Base-by-base conservation (phyloP, 139 green algal species). In the Chlorella sp. region DNA sequence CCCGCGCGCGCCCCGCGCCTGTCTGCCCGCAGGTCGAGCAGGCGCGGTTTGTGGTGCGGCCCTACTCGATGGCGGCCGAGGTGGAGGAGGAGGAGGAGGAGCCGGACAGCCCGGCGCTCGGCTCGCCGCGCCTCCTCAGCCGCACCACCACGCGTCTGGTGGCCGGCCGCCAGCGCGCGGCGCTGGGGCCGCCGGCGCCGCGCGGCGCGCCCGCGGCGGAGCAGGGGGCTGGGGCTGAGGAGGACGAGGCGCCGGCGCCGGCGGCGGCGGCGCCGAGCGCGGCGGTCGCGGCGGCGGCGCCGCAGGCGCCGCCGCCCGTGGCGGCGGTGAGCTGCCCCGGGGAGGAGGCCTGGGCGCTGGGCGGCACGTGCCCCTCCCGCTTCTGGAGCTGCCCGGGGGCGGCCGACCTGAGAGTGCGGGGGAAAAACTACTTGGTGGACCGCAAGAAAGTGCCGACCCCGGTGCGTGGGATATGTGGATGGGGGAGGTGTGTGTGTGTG, bases 401-500 rank as follows among this genome's bases (percentile, higher is more conserved):
- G 15, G 80, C 73, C 14, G 81, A 73, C 59, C 83, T 89, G 41
- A 77, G 74, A 6, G 68, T 86, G 25, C 67, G 79, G 23, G 79
- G 79, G 23, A 50, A 55, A n/a, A 67, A 66, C 46, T 86, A 86
- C 76, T 61, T 88, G 36, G 11, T 31, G 7, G 84, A 91, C 70
- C 80, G 83, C 33, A 92, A 92, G 74, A 92, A 92, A 79, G 64
- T 86, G 33, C 64, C 66, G 15, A 77, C 83, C 17, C 70, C 69
- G 11, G 80, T 90, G n/a, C n/a, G n/a, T n/a, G n/a, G n/a, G n/a
- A n/a, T n/a, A n/a, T n/a, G n/a, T n/a, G n/a, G n/a, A n/a, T n/a
- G n/a, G n/a, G n/a, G n/a, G n/a, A n/a, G n/a, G n/a, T n/a, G n/a
- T n/a, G n/a, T n/a, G n/a, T n/a, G n/a, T n/a, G n/a, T n/a, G n/a